Evolutionary conservation across 805 yeast species (phyloP).

Genomic region (Saturnispora gosingensis): DNA sequence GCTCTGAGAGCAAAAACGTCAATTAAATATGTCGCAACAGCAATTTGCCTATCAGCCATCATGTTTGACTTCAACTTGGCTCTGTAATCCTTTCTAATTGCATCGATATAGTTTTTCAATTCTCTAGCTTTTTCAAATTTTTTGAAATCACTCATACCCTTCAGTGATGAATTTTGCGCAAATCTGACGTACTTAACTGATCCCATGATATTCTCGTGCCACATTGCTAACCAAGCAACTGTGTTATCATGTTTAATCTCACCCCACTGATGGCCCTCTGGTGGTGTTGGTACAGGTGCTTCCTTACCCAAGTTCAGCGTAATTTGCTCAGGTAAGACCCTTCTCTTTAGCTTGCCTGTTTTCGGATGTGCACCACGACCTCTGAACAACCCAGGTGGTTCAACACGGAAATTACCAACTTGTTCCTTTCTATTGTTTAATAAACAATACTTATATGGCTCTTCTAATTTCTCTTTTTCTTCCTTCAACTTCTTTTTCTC

Average conservation of each 20-base stretch:
- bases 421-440: constrained; percentile 84
- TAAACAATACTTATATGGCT: constrained; percentile 67
- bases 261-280: constrained; percentile 86
- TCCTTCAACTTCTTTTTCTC: constrained; percentile 66
- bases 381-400: constrained; percentile 92
- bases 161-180: constrained; percentile 83
- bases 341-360: constrained; percentile 80
- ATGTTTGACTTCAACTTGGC: constrained; percentile 58
- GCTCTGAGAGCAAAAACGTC: constrained; percentile 94
- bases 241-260: constrained; percentile 81
- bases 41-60: constrained; percentile 85
- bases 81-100: constrained; percentile 67
- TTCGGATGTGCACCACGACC: constrained; percentile 98
- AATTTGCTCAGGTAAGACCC: constrained; percentile 86
- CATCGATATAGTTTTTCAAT: constrained; percentile 60
- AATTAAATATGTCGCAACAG: constrained; percentile 87
- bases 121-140: constrained; percentile 93
- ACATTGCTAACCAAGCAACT: constrained; percentile 94
- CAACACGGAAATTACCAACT: constrained; percentile 89
- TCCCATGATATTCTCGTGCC: constrained; percentile 88
- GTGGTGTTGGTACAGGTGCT: constrained; percentile 70
- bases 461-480: constrained; percentile 71
- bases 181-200: constrained; percentile 81
- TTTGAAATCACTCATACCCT: constrained; percentile 83
- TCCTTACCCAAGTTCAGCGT: constrained; percentile 72